Conservation (phyloP, 2,329 filamentous ascomycete species). For the Claviceps sp. region DNA sequence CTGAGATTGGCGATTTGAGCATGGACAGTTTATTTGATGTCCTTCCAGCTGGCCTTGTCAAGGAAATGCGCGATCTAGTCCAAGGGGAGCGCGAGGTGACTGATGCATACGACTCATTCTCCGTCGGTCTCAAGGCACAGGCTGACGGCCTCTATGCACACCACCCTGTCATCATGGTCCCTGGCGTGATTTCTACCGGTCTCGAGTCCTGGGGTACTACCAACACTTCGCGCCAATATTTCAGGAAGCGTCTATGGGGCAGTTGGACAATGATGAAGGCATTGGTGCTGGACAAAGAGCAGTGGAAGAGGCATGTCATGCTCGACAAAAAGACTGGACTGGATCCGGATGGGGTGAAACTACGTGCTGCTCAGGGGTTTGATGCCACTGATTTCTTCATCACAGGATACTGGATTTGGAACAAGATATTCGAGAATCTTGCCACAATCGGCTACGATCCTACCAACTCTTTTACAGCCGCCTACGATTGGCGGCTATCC, state of each 20-base stretch:
- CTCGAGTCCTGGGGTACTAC: slow-evolving; percentile 94
- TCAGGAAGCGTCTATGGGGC: slow-evolving; percentile 88
- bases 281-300: slow-evolving; percentile 79
- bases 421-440: slow-evolving; percentile 93
- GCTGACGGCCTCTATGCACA: slow-evolving; percentile 68
- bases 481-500: slow-evolving; percentile 84
- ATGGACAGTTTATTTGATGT: slow-evolving; percentile 80
- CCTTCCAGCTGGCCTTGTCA: slow-evolving; percentile 71
- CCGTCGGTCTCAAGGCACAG: slow-evolving; percentile 72
- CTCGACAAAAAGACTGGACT: slow-evolving; percentile 82
- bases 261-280: slow-evolving; percentile 99
- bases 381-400: slow-evolving; percentile 95
- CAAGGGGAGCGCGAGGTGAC: slow-evolving; percentile 72
- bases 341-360: slow-evolving; percentile 79
- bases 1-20: slow-evolving; percentile 56
- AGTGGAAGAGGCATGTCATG: slow-evolving; percentile 96
- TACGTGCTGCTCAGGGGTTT: slow-evolving; percentile 89
- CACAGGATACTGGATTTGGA: slow-evolving; percentile 95
- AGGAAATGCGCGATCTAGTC: slow-evolving; percentile 74
- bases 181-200: slow-evolving; percentile 92
- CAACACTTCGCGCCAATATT: slow-evolving; percentile 75
- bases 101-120: slow-evolving; percentile 86
- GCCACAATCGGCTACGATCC: slow-evolving; percentile 95
- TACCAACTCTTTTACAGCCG: slow-evolving; percentile 54
- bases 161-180: slow-evolving; percentile 92